Evolutionary conservation across 2,329 filamentous ascomycete genomes (phyloP).

Genomic region (Myriosclerotinia duriaeana): DNA sequence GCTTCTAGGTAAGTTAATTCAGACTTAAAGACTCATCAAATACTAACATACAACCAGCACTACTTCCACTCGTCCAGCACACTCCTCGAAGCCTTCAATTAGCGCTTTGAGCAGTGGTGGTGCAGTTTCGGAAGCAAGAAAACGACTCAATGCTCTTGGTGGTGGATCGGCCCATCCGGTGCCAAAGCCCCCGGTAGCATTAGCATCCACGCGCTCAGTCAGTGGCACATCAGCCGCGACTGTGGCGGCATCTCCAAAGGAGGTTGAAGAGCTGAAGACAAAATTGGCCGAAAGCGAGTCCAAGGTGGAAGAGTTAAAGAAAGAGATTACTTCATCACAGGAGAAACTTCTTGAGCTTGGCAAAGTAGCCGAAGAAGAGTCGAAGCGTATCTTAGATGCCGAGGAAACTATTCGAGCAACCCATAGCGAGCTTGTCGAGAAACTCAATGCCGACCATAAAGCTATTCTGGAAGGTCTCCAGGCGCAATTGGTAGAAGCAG

Average conservation of each 20-base stretch:
- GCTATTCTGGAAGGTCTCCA: slow-evolving; percentile 35
- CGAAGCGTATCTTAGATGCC: slow-evolving; percentile 42
- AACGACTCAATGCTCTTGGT: slow-evolving; percentile 55
- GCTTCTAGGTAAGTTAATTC: slow-evolving; percentile 30
- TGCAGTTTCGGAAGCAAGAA: slow-evolving; percentile 52
- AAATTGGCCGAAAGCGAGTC: slow-evolving; percentile 59
- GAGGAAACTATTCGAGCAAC: slow-evolving; percentile 47
- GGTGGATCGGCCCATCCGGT: slow-evolving; percentile 39
- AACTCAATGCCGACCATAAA: slow-evolving; percentile 35
- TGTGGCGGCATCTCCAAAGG: slow-evolving; percentile 11
- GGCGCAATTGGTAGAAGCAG: slow-evolving; percentile 36
- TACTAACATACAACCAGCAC: slow-evolving; percentile 37
- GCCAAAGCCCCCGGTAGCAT: slow-evolving; percentile 39
- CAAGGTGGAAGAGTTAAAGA: slow-evolving; percentile 57
- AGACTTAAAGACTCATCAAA: not conserved
- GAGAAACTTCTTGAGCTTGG: slow-evolving; percentile 56
- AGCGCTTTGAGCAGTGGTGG: slow-evolving; percentile 34
- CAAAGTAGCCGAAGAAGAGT: slow-evolving; percentile 50
- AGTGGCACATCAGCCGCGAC: slow-evolving; percentile 25
- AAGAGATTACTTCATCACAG: slow-evolving; percentile 55
- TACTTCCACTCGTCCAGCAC: slow-evolving; percentile 38
- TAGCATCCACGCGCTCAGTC: slow-evolving; percentile 43
- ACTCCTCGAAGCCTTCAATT: slow-evolving; percentile 42
- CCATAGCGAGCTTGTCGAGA: slow-evolving; percentile 50
- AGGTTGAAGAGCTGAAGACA: slow-evolving; percentile 57